Evolutionary conservation across 208 protist species (phyloP).

Genomic region (Trypanosoma boissoni): DNA sequence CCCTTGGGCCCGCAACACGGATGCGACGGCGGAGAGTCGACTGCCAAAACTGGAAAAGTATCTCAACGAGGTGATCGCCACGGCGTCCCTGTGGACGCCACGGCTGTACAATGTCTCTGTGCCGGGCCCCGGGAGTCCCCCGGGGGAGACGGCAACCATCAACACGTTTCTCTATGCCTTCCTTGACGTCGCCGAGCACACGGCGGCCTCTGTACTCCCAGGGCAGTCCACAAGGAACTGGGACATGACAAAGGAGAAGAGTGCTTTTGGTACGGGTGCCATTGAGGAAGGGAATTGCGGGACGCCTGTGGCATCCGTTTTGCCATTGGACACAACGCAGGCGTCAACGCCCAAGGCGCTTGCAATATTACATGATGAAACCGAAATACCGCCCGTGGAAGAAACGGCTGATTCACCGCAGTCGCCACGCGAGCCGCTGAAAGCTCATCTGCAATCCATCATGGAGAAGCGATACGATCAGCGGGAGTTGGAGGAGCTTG

Average conservation of each 20-base stretch:
- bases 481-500: constrained; percentile 13
- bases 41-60: constrained; percentile 15
- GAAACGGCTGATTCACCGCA: neutral
- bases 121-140: constrained; percentile 1
- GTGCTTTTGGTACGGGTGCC: no score
- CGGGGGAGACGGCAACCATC: neutral
- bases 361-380: no score
- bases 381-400: no score
- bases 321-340: no score
- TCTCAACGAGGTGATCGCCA: constrained; percentile 7
- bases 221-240: no score
- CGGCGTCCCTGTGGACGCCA: constrained; percentile 6
- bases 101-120: constrained; percentile 1
- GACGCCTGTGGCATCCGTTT: no score
- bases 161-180: constrained; percentile 23
- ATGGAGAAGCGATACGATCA: neutral
- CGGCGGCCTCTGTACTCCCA: no score
- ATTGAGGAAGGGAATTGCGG: no score
- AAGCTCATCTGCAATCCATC: neutral
- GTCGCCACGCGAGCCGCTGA: neutral
- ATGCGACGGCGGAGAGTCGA: neutral
- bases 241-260: no score
- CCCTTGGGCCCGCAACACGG: constrained; percentile 13
- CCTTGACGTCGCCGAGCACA: constrained; percentile 16
- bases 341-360: no score